Base-by-base conservation (phyloP, 768 basidiomycete genomes). In the Lentinula sp. region DNA sequence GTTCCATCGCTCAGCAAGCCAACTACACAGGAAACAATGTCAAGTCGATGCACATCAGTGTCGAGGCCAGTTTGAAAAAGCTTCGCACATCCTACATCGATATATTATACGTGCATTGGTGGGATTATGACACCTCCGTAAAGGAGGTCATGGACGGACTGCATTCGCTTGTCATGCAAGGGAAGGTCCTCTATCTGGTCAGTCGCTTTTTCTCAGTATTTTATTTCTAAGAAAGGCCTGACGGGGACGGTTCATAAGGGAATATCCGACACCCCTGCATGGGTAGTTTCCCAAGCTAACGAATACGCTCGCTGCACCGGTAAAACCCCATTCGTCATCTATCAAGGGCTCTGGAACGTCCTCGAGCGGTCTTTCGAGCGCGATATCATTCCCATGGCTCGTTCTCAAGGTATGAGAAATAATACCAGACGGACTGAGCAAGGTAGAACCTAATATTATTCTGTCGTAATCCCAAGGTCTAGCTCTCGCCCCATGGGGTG, bases 71-170 rank as follows among this genome's bases (percentile, higher is more conserved):
- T 53, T 39, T 60, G 37, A 52, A 60, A 63, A 86, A 84, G 62
- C 75, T 88, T 18, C 71, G 82, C 48, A 86, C 84, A 0, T 72
- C 78, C n/a, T 88, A 81, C 65, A 77, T 85, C 65, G 84, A 85
- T 64, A 76, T 86, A 53, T 67, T 84, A 34, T 84, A 85, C 62
- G 65, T 84, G 5, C 84, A 85, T 64, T 81, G 75, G 73, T 77
- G 78, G 81, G 80, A 81, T 61, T 79, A 73, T 61, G 68, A 74
- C 8, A 78, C 78, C 5, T 74, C 73, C 10, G 71, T 81, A 35
- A 71, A 75, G 52, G 82, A 84, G 65, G 64, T 81, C 28, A 79
- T 81, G 81, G 74, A 75, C 42, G 68, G 69, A 13, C 68, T 83
- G 8, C 76, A 81, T 64, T 70, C 68, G 15, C 68, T 81, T 31